Base-by-base conservation (phyloP, 805 yeast genomes). In the Pichia heedii region DNA sequence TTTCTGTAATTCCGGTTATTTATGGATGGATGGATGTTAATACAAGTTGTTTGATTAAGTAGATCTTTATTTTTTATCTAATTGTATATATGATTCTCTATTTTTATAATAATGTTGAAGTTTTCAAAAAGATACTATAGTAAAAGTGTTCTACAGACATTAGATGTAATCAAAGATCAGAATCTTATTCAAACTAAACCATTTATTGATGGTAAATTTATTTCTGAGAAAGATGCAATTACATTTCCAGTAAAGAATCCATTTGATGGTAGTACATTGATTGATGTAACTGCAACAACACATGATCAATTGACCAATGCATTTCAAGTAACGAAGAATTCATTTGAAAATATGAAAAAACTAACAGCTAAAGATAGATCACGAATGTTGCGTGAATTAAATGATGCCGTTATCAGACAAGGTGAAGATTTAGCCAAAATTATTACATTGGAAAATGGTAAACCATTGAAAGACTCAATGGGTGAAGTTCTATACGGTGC, bases 161-260 rank as follows among this genome's bases (percentile, higher is more conserved):
- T 50, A 24, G 26, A 36, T 1, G 33, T 40, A 12, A 56, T 62
- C 41, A 66, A 67, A 39, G 76, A 77, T 55, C 63, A 67, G 26
- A 66, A 67, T 15, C 65, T 83, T 22, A 49, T 82, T 44, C 68
- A 70, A 56, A 73, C 79, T 12, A 71, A 74, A 37, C 81, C 82
- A 4, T 77, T 64, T 51, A 67, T 86, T 59, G 77, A 83, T 54
- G 95, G 95, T 27, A 30, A 49, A 34, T 86, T 93, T 89, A 56
- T 22, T 8, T 10, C 26, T 5, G 37, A 26, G 3, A 66, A 74
- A 13, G 63, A 73, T 47, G 53, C 63, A 22, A 11, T 2, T 11
- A 64, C 73, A 16, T 86, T 85, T 60, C 64, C 66, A 4, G 93
- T 88, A 12, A 57, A 61, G 8, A 85, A 90, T 60, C 97, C 97